Percentiles rank a stretch among this genome's conserved stretches.
phyloP scores from a whole-genome alignment of 2,329 filamentous ascomycete genomes.

The Epichloe sibirici region DNA sequence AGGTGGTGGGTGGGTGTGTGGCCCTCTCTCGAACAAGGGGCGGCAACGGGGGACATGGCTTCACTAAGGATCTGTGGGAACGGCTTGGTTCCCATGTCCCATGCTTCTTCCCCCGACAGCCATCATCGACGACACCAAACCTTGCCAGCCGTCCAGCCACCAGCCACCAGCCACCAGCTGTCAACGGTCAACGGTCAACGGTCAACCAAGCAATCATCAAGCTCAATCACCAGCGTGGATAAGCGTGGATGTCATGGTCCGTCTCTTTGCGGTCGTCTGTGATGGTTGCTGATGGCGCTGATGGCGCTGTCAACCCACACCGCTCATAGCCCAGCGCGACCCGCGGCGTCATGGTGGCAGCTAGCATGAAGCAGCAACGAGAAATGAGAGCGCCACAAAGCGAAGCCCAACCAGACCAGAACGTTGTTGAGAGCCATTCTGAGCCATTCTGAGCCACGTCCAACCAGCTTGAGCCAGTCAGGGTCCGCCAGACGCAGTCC shows the following conservation, averaged over 20 bases:
- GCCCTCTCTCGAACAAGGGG: slow-evolving; percentile 5
- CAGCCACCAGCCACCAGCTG: not conserved
- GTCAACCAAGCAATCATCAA: not conserved
- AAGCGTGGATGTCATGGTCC: not conserved
- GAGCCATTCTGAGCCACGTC: not conserved
- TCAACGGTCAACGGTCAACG: not conserved
- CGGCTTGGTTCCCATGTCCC: not conserved
- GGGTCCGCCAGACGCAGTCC: slow-evolving; percentile 17
- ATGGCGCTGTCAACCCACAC: slow-evolving; percentile 16
- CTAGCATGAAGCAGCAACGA: slow-evolving; percentile 1
- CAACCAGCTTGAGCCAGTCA: slow-evolving; percentile 1
- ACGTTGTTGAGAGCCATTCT: slow-evolving; percentile 1
- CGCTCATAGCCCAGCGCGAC: slow-evolving; percentile 13
- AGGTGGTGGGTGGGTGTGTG: not conserved
- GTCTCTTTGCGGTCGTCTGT: too few relatives aligned
- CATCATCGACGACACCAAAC: not conserved
- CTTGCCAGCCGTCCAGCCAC: not conserved
- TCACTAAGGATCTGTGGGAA: slow-evolving; percentile 3
- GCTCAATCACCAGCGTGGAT: not conserved
- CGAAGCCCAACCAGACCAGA: not conserved
- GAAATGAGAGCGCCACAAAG: slow-evolving; percentile 1
- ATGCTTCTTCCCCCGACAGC: not conserved
- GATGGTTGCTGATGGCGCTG: too few relatives aligned
- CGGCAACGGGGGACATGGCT: slow-evolving; percentile 6
- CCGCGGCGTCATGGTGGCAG: slow-evolving; percentile 1